A percentile compares a stretch with the other conserved stretches of the same genome.
phyloP scores from a whole-genome alignment of 306 rosid species.

The Urtica urens region DNA sequence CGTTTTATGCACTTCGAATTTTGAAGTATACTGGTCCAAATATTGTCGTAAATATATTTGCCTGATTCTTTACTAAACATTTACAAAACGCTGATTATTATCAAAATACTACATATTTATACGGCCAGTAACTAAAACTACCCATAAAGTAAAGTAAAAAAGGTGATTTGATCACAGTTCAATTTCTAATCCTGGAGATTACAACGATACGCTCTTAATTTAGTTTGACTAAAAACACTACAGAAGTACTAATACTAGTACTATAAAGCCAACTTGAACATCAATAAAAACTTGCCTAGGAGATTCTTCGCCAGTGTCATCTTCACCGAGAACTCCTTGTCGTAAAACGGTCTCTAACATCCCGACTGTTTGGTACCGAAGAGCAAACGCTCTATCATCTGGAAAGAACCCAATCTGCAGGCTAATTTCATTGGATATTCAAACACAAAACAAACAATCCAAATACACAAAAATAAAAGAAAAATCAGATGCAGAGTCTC shows the following conservation, averaged over 20 bases:
- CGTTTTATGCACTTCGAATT: too few species aligned
- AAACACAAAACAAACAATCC: conserved; percentile 37
- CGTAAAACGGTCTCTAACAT: conserved; percentile 81
- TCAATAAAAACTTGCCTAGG: conserved; percentile 50
- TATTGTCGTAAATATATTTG: too few species aligned
- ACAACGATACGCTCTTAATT: too few species aligned
- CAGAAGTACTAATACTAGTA: too few species aligned
- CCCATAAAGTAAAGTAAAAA: not conserved
- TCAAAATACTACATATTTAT: not conserved
- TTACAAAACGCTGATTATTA: too few species aligned
- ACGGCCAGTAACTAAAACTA: too few species aligned
- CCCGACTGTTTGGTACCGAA: conserved; percentile 93
- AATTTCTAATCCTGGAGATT: not conserved
- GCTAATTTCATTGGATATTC: conserved; percentile 57
- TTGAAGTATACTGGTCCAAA: too few species aligned
- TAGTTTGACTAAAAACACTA: too few species aligned
- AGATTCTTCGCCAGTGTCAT: conserved; percentile 85
- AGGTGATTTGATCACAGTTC: not conserved
- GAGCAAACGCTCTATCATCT: conserved; percentile 71
- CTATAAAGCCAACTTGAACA: conserved; percentile 1
- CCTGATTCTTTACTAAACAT: too few species aligned
- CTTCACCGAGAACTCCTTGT: conserved; percentile 93
- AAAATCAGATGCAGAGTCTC: not conserved
- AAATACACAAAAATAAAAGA: conserved; percentile 1
- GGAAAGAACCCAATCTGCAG: conserved; percentile 95